Conservation (phyloP, 768 basidiomycete species). For the Roridomyces roridus region DNA sequence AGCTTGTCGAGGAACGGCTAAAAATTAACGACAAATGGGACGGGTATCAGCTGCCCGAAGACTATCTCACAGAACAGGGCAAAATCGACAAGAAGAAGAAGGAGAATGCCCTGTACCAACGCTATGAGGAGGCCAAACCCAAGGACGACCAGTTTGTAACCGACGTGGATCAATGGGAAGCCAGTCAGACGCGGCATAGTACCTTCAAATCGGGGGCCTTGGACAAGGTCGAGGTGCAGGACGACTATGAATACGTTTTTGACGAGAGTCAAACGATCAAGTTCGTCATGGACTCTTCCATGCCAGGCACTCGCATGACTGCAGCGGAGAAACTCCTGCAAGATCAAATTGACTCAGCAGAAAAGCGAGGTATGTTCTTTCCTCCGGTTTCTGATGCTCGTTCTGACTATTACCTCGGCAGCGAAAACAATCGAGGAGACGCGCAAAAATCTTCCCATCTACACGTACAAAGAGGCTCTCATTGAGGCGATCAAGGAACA, state of each 20-base stretch:
- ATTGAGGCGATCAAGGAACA: slow-evolving; percentile 89
- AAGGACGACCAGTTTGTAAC: slow-evolving; percentile 96
- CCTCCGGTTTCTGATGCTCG: not conserved
- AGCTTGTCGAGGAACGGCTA: slow-evolving; percentile 91
- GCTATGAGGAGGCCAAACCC: slow-evolving; percentile 92
- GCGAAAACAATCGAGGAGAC: slow-evolving; percentile 92
- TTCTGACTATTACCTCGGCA: slow-evolving; percentile 33
- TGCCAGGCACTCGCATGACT: slow-evolving; percentile 75
- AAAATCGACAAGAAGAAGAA: slow-evolving; percentile 98
- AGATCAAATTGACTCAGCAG: slow-evolving; percentile 89
- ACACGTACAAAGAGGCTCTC: slow-evolving; percentile 84
- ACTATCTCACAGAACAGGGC: slow-evolving; percentile 97
- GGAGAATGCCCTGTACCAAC: slow-evolving; percentile 87
- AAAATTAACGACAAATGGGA: slow-evolving; percentile 96
- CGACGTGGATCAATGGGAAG: slow-evolving; percentile 98
- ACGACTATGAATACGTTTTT: slow-evolving; percentile 96
- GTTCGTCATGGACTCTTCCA: slow-evolving; percentile 86
- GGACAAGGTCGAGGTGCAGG: slow-evolving; percentile 84
- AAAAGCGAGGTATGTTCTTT: slow-evolving; percentile 74
- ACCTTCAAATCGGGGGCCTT: slow-evolving; percentile 90
- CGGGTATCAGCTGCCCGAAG: slow-evolving; percentile 95
- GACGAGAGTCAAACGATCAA: slow-evolving; percentile 97
- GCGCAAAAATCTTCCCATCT: slow-evolving; percentile 93
- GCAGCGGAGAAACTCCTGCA: slow-evolving; percentile 87
- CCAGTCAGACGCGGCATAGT: slow-evolving; percentile 86